Base-by-base conservation (phyloP, 2,329 filamentous ascomycete species). In the Calonectria pseudoturangicola region DNA sequence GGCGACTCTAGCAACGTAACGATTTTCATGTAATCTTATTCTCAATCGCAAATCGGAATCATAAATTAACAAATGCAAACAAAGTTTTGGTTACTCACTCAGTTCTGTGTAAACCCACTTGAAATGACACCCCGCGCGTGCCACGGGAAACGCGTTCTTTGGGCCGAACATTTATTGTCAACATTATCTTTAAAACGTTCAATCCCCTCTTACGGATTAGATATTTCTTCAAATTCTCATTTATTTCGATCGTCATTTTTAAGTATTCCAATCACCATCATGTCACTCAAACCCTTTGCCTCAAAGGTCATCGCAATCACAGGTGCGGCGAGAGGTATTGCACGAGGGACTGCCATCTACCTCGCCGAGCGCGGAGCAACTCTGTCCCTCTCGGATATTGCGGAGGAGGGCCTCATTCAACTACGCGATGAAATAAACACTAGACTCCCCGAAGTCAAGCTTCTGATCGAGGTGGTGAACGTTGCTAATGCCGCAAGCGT, bases 301-400 rank as follows among this genome's bases (percentile, higher is more conserved):
- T n/a, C 10, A 12, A 39, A 58, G 3, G 30, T 58, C 54, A 58
- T 58, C 54, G 54, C 54, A 2, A 58, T 58, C 21, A 58, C 54
- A 16, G 54, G 54, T 13, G 54, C 54, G 0, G 51, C 51, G 4
- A 21, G 51, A 8, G 51, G 51, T n/a, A 56, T 56, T n/a, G 51
- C 51, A 12, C 30, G 51, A 2, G 51, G 51, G 2, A 33, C 54
- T 15, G 54, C 30, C n/a, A 5, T 58, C 5, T 39, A 58, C 28
- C 21, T 58, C 18, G 54, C 54, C 0, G 30, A 58, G 16, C 54
- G 30, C 21, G 54, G 54, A 15, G 30, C 54, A 39, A 39, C 54
- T 15, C 21, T 39, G 12, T 58, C 54, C 13, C 33, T 58, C n/a
- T 58, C 33, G 4, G 54, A 58, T 9, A 58, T 58, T 15, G 54